Evolutionary conservation across 176 grass and related monocot species (phyloP).

Genomic region (Typha latifolia): DNA sequence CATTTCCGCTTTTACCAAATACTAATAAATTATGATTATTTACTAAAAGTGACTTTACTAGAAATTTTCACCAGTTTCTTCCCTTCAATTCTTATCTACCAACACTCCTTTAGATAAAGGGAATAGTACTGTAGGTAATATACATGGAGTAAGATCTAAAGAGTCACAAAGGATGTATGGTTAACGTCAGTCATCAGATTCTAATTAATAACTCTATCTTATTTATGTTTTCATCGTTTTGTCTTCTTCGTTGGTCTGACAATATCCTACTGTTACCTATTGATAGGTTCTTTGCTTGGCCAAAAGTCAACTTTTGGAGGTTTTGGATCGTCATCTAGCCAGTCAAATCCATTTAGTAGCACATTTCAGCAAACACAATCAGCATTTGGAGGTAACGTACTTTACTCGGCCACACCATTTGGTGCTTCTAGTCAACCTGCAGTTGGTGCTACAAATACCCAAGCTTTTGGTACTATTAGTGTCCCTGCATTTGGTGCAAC

Average conservation of each 20-base stretch:
- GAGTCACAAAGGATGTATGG: too few species aligned
- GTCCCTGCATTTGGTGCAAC: slow-evolving; percentile 20
- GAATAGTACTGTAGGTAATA: too few species aligned
- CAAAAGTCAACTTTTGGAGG: slow-evolving; percentile 70
- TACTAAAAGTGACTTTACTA: too few species aligned
- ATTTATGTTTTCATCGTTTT: background rate
- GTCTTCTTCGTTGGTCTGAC: background rate
- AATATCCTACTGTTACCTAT: too few species aligned
- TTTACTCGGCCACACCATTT: slow-evolving; percentile 41
- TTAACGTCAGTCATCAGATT: too few species aligned
- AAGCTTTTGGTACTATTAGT: slow-evolving; percentile 28
- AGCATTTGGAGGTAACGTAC: slow-evolving; percentile 54
- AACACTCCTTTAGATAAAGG: too few species aligned
- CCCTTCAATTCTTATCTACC: too few species aligned
- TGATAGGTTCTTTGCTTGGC: slow-evolving; percentile 45
- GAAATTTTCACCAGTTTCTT: too few species aligned
- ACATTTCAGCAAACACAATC: slow-evolving; percentile 73
- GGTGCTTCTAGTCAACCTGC: slow-evolving; percentile 18
- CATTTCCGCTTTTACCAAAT: too few species aligned
- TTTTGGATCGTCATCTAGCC: slow-evolving; percentile 71
- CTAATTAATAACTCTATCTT: too few species aligned
- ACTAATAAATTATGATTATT: too few species aligned
- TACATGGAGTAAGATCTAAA: too few species aligned
- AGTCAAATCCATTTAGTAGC: slow-evolving; percentile 61
- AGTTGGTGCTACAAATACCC: slow-evolving; percentile 31